These are phyloP conservation scores for Monilinia laxa DNA, from an alignment of 2,329 filamentous ascomycete genomes.

Conservation along the genomic window DNA sequence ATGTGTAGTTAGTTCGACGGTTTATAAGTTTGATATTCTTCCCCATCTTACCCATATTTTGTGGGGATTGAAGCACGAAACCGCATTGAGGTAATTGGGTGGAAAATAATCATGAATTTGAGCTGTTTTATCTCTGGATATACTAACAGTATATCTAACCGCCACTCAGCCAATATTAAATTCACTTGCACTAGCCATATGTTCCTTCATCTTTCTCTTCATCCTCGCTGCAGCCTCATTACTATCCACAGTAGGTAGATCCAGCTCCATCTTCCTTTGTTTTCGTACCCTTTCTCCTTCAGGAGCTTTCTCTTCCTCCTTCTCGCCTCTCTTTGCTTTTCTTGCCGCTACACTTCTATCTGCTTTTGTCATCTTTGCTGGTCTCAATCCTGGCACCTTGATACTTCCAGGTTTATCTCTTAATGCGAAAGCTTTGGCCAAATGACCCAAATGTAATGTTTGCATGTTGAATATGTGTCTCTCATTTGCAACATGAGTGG, in stretches of 20 bases:
- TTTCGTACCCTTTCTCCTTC: slow-evolving; percentile 40
- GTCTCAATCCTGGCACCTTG: slow-evolving; percentile 50
- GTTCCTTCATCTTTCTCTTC: slow-evolving; percentile 61
- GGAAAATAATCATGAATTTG: neutral
- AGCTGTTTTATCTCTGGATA: neutral
- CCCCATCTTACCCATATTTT: no score
- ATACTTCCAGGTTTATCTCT: slow-evolving; percentile 87
- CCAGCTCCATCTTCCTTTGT: slow-evolving; percentile 42
- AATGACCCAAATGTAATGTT: slow-evolving; percentile 84
- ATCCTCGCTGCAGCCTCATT: slow-evolving; percentile 62
- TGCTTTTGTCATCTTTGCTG: slow-evolving; percentile 45
- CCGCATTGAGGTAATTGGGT: neutral
- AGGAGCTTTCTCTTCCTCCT: slow-evolving; percentile 39
- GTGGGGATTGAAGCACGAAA: no score
- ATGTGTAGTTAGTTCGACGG: no score
- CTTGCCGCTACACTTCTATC: slow-evolving; percentile 43
- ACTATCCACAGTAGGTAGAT: slow-evolving; percentile 47
- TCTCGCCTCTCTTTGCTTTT: slow-evolving; percentile 42
- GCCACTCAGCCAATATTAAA: slow-evolving; percentile 62
- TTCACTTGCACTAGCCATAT: slow-evolving; percentile 59
- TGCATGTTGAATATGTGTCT: slow-evolving; percentile 88
- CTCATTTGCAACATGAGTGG: slow-evolving; percentile 86
- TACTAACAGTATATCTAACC: neutral
- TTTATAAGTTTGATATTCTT: no score
- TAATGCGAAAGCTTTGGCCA: slow-evolving; percentile 89